Base-by-base conservation (phyloP, 441 rosid genomes). In the Adansonia grandidieri region DNA sequence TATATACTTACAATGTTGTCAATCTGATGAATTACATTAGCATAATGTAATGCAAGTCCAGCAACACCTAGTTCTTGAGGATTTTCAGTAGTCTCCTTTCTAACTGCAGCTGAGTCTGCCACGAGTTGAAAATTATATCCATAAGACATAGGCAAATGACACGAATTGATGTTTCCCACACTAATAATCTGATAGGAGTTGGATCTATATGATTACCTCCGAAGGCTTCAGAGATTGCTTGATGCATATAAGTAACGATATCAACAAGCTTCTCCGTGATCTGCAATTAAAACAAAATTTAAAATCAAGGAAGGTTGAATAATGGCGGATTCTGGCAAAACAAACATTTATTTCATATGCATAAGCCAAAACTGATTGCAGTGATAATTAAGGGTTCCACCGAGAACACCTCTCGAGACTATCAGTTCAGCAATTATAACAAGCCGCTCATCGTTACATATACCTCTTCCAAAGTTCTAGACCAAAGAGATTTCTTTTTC, bases 31-130 rank as follows among this genome's bases (percentile, higher is more conserved):
- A 96, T 89, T 62, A 96, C 53, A 80, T 93, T 93, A 82, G 99
- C 99, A 71, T 96, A 94, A 81, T 96, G 99, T 83, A 94, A 81
- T 44, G 99, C 91, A 75, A 96, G 98, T 80, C 98, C 98, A 48
- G 91, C 94, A 79, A 76, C 82, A 63, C 99, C 99, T 73, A 96
- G 87, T 76, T 88, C 88, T 74, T 85, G 87, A 62, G 82, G 78
- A 81, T 79, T 77, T 76, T 65, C 80, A 64, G 75, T 72, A 4
- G 75, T 78, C 48, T 85, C 87, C 80, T 85, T 82, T 8, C 4
- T 7, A 47, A 68, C 85, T 76, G 77, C 56, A 74, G 74, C 80
- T 47, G 9, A 45, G 67, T 87, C 87, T 90, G 86, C 73, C 69
- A 82, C 66, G 48, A 62, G 66, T 77, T 53, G 42, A 70, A 87